Conservation (phyloP, 352 stramenopile genomes). For the Globisporangium emineosum region DNA sequence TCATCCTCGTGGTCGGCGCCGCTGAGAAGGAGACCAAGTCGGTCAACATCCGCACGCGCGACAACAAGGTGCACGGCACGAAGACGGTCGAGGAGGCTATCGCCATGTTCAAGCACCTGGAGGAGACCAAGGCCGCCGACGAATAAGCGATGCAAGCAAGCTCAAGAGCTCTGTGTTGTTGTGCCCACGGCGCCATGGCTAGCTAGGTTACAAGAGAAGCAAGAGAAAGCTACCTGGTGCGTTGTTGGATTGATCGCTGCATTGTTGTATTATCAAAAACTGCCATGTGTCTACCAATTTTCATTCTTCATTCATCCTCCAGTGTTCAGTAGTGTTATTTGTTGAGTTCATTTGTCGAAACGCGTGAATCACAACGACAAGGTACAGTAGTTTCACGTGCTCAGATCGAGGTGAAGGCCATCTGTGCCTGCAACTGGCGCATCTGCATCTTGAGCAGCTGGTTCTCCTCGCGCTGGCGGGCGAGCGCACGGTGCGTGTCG, state of each 20-base stretch:
- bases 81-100: conserved; percentile 85
- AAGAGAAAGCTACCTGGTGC: neutral
- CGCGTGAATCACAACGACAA: no score
- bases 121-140: conserved; percentile 61
- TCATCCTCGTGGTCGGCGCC: conserved; percentile 80
- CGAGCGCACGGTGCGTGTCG: conserved; percentile 47
- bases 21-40: conserved; percentile 49
- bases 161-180: neutral
- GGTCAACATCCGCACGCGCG: conserved; percentile 79
- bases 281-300: neutral
- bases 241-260: neutral
- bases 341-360: neutral
- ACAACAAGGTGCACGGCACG: conserved; percentile 78
- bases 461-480: conserved; percentile 48
- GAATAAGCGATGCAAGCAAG: conserved; percentile 18
- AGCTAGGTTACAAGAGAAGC: no score
- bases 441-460: conserved; percentile 56
- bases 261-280: conserved; percentile 5
- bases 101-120: conserved; percentile 88
- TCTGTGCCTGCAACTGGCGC: conserved; percentile 56
- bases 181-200: no score
- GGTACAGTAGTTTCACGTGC: neutral
- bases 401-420: conserved; percentile 55
- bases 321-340: neutral
- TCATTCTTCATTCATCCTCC: neutral